Evolutionary conservation across 441 rosid genomes (phyloP).

Genomic region (Rhodomyrtus psidioides): DNA sequence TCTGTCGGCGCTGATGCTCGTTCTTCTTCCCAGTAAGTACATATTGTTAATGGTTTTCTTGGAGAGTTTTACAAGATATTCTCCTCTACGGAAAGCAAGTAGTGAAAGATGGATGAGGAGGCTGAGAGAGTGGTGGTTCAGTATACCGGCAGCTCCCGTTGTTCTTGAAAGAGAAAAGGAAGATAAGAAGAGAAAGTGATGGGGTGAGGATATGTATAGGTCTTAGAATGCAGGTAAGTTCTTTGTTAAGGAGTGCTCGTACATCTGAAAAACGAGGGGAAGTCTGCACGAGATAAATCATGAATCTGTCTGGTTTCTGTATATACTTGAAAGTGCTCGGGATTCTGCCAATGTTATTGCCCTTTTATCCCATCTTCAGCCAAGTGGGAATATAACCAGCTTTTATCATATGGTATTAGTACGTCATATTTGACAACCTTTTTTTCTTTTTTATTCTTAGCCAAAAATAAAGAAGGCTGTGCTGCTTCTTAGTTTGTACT

Average conservation of each 20-base stretch:
- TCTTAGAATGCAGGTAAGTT: neutral
- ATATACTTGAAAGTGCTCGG: neutral
- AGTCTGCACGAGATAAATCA: neutral
- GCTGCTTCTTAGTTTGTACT: neutral
- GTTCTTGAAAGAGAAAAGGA: slow-evolving; percentile 54
- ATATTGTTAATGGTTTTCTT: slow-evolving; percentile 37
- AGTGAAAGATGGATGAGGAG: slow-evolving; percentile 67
- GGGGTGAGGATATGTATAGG: neutral
- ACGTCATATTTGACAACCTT: neutral
- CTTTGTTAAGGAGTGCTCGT: neutral
- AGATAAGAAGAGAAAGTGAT: slow-evolving; percentile 57
- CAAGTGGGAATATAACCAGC: neutral
- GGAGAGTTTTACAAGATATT: slow-evolving; percentile 70
- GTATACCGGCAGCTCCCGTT: slow-evolving; percentile 89
- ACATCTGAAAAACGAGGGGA: neutral
- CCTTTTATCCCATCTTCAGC: neutral
- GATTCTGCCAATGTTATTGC: neutral
- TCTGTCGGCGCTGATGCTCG: slow-evolving; percentile 30
- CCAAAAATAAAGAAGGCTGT: neutral
- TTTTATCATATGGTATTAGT: neutral
- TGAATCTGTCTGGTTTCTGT: neutral
- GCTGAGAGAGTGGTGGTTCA: slow-evolving; percentile 91
- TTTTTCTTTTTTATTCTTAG: neutral
- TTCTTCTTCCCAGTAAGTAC: slow-evolving; percentile 39
- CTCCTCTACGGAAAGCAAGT: slow-evolving; percentile 58